These are phyloP conservation scores for Xylariaceae sp. DNA, from an alignment of 2,329 filamentous ascomycete genomes.

Conservation along the genomic window DNA sequence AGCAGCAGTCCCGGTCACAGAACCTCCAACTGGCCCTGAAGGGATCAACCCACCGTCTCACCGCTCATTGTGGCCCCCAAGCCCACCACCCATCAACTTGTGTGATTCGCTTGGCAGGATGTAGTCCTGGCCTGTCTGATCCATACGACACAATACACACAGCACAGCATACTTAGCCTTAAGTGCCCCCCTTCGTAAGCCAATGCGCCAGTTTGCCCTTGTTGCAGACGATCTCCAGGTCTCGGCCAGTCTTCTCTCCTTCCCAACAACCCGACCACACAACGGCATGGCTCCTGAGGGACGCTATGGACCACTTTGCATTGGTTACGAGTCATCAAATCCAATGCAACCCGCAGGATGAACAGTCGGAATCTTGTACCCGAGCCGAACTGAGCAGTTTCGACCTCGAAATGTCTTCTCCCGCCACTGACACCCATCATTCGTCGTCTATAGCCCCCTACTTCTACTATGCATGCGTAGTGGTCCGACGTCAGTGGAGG, in stretches of 20 bases:
- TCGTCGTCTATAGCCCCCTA: too few relatives aligned
- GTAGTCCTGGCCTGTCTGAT: not conserved
- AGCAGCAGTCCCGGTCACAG: not conserved
- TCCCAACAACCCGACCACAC: constrained; percentile 11
- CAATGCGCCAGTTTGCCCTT: constrained; percentile 6
- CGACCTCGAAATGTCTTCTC: too few relatives aligned
- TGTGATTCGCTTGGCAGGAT: constrained; percentile 3
- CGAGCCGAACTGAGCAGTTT: not conserved
- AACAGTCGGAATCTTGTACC: not conserved
- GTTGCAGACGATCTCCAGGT: constrained; percentile 12
- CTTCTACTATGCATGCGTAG: too few relatives aligned
- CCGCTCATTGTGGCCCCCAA: not conserved
- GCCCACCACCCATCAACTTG: constrained; percentile 1
- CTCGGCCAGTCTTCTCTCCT: constrained; percentile 22
- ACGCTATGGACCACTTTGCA: constrained; percentile 3
- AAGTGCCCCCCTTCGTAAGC: too few relatives aligned
- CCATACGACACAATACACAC: not conserved
- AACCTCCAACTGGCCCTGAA: not conserved
- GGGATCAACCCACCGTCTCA: constrained; percentile 1
- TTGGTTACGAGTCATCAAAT: constrained; percentile 18
- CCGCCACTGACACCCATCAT: too few relatives aligned
- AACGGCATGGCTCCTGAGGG: constrained; percentile 10
- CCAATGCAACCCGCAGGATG: not conserved
- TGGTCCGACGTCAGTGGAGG: not conserved
- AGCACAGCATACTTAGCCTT: too few relatives aligned